Base-by-base conservation (phyloP, 1,139 yeast species). In the Kodamaea derodonti region DNA sequence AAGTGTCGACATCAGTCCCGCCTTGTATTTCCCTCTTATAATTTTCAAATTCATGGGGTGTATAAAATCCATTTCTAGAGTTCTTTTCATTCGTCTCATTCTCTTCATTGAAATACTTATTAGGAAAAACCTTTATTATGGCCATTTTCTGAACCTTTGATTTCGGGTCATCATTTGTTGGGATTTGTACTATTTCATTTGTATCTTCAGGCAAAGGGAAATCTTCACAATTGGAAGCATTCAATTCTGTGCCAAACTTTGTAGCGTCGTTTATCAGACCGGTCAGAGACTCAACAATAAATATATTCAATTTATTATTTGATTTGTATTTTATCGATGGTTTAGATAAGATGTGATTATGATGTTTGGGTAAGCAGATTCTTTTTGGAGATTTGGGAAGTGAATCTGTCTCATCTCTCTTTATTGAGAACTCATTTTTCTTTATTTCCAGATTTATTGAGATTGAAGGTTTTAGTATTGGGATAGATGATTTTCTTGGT, bases 211-310 rank as follows among this genome's bases (percentile, higher is more conserved):
- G 86, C 15, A 78, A 54, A 5, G 84, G 84, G 36, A 82, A 72
- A 8, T 83, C 84, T 41, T 72, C 77, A 40, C 80, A 69, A 42
- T 76, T 75, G 25, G 75, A 67, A 0, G 86, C 73, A 51, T 83
- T 83, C 32, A 83, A 67, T 52, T 82, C 90, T 2, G 90, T 83
- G 2, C 87, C 92, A 55, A 76, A 82, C 44, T 74, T 76, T 4
- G 90, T 82, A 6, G 90, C 90, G 50, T 83, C 90, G 43, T 72
- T 74, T 14, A 79, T 49, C 35, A 69, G 67, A 0, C 88, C 88
- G 17, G 80, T 78, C 52, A 81, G 76, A 2, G 88, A 75, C 43
- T 80, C 83, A 25, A 83, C 87, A 28, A 81, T 58, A 46, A 73
- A 69, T 35, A 79, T 79, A 45, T 46, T 69, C 34, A 45, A 45